phyloP scores from a whole-genome alignment of 1,284 basidiomycete genomes.

The Boletus mariae region DNA sequence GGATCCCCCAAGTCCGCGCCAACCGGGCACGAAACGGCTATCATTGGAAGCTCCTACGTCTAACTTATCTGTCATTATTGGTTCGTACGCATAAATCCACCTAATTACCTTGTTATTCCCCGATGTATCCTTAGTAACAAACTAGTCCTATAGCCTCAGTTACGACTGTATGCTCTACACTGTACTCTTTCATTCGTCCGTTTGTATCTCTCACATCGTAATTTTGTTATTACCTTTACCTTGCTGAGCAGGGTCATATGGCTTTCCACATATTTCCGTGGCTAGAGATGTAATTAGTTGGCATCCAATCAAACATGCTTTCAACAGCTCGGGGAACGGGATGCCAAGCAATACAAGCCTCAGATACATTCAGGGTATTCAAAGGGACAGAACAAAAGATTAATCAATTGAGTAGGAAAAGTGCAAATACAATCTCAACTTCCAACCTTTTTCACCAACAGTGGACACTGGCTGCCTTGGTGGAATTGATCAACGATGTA shows the following conservation, averaged over 20 bases:
- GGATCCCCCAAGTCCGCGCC: conserved; percentile 14
- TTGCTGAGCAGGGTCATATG: not conserved
- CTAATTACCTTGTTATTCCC: not conserved
- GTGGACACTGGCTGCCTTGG: conserved; percentile 67
- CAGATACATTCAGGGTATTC: not conserved
- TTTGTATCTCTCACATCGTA: conserved; percentile 6
- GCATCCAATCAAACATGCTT: not conserved
- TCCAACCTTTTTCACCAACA: conserved; percentile 41
- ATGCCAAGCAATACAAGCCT: too few relatives aligned
- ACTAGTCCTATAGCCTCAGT: conserved; percentile 8
- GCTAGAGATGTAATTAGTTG: not conserved
- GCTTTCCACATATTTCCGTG: not conserved
- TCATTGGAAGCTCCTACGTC: not conserved
- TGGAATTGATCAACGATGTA: conserved; percentile 57
- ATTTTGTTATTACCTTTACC: conserved; percentile 7
- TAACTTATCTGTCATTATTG: conserved; percentile 13
- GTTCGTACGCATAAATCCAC: conserved; percentile 9
- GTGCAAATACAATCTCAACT: conserved; percentile 3
- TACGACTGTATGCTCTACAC: conserved; percentile 8
- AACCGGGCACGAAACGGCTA: not conserved
- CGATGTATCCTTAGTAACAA: conserved; percentile 27
- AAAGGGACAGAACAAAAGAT: not conserved
- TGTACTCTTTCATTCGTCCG: conserved; percentile 5
- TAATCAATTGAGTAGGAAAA: not conserved
- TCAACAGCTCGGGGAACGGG: not conserved